A percentile compares a stretch with the other conserved stretches of the same genome.
Evolutionary conservation across 768 basidiomycete species (phyloP).

Genomic region (Boletus tomentosulus): DNA sequence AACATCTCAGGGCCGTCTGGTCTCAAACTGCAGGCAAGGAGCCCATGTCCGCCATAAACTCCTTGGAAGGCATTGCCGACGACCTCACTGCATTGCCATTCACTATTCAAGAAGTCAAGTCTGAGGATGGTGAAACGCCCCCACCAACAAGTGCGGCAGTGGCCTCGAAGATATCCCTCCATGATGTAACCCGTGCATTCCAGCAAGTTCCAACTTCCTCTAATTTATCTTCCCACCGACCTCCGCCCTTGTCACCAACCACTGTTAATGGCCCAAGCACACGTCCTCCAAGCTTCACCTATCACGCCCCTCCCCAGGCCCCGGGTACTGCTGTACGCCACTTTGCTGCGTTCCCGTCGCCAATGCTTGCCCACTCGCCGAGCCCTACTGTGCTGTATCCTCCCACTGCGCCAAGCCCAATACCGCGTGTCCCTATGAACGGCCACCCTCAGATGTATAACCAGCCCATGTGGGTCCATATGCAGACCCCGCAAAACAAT

Average conservation of each 20-base stretch:
- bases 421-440: conserved; percentile 61
- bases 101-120: conserved; percentile 80
- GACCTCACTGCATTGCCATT: conserved; percentile 78
- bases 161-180: conserved; percentile 72
- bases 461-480: conserved; percentile 63
- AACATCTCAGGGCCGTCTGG: conserved; percentile 83
- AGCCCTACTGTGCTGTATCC: conserved; percentile 65
- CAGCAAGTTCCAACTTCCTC: conserved; percentile 75
- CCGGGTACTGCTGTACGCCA: conserved; percentile 47
- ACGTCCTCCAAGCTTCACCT: conserved; percentile 26
- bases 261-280: conserved; percentile 32
- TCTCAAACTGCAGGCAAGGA: conserved; percentile 72
- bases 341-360: conserved; percentile 60
- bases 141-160: conserved; percentile 54
- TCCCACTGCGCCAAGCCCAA: conserved; percentile 57
- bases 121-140: conserved; percentile 79
- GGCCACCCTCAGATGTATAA: conserved; percentile 58
- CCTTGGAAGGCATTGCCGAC: conserved; percentile 78
- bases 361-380: conserved; percentile 71
- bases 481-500: conserved; percentile 42
- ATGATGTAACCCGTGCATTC: conserved; percentile 83
- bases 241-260: conserved; percentile 48
- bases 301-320: conserved; percentile 40
- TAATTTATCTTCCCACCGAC: conserved; percentile 43
- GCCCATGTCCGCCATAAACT: conserved; percentile 67